Evolutionary conservation across 192 early-diverging fungal species (phyloP), one percentile per base, ranked within the genome.

Genomic region (Podila epicladia): DNA sequence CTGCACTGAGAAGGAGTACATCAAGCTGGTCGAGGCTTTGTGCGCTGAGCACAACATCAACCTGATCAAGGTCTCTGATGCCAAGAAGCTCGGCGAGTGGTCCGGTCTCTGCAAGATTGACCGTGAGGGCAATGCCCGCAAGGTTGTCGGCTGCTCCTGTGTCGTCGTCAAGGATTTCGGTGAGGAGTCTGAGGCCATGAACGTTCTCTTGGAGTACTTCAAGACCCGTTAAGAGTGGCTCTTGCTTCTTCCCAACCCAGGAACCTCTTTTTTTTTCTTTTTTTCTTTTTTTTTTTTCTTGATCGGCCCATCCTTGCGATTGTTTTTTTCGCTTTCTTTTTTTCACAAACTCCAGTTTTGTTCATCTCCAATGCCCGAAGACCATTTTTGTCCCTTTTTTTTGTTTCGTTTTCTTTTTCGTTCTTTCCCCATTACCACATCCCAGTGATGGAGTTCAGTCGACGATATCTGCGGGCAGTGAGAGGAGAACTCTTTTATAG

Each of bases 61-160:
- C 89, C 90, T 99, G 83, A 97, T 99, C 91, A 97, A 97, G 94
- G 93, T 99, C 62, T 89, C 92, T 38, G 96, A 98, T 87, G 89
- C 94, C 83, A 98, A 98, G 95, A 96, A 97, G 93, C 92, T 99
- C 82, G 98, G 98, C 83, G 95, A 98, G 89, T 98, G 97, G 98
- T 95, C 94, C 70, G 98, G 98, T 88, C 94, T 98, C 82, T 99
- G 97, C 95, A 98, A 99, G 94, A 95, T 99, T 83, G 98, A 99
- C 87, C 94, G 95, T 75, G 96, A 97, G 84, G 98, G 98, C 80
- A 96, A 96, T 87, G 92, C 98, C 85, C 96, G 98, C 86, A 98
- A 98, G 94, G 92, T 97, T 72, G 96, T 98, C 70, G 95, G 93
- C 62, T 93, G 93, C 88, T 97, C 96, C 67, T 95, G 94, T 83